These are phyloP conservation scores for Phytopythium litorale DNA, from an alignment of 352 stramenopile genomes.

Conservation along the genomic window DNA sequence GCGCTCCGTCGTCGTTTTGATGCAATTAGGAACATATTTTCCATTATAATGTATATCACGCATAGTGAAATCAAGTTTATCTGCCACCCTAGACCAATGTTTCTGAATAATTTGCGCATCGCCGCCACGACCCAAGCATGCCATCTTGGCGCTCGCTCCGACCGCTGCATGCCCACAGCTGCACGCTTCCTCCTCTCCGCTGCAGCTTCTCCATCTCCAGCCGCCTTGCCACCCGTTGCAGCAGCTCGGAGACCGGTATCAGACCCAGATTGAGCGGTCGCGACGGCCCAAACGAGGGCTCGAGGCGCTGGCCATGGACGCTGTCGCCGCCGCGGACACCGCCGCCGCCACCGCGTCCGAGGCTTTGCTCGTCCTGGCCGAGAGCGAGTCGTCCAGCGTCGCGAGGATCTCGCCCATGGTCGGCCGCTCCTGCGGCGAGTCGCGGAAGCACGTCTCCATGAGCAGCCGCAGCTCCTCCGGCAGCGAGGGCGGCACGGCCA, in stretches of 20 bases:
- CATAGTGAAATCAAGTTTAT: neutral
- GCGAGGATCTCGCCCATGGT: slow-evolving; percentile 67
- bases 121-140: too few relatives aligned
- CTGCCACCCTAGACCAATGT: neutral
- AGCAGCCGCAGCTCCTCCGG: slow-evolving; percentile 44
- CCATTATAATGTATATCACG: neutral
- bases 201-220: neutral
- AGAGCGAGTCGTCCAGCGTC: slow-evolving; percentile 33
- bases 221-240: neutral
- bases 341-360: slow-evolving; percentile 15
- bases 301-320: slow-evolving; percentile 15
- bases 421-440: slow-evolving; percentile 54
- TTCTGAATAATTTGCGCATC: neutral
- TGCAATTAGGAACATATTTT: neutral
- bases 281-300: slow-evolving; percentile 9
- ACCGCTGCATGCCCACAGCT: neutral
- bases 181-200: neutral
- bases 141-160: neutral
- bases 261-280: slow-evolving; percentile 32
- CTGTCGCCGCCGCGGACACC: slow-evolving; percentile 14
- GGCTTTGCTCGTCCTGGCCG: slow-evolving; percentile 11
- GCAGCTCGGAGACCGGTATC: neutral
- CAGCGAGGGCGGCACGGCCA: slow-evolving; percentile 39
- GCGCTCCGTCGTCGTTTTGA: neutral
- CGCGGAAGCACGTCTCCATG: slow-evolving; percentile 70